Evolutionary conservation across 257 asterid species (phyloP), one percentile per base, ranked within the genome.

Genomic region (Apocynum venetum): DNA sequence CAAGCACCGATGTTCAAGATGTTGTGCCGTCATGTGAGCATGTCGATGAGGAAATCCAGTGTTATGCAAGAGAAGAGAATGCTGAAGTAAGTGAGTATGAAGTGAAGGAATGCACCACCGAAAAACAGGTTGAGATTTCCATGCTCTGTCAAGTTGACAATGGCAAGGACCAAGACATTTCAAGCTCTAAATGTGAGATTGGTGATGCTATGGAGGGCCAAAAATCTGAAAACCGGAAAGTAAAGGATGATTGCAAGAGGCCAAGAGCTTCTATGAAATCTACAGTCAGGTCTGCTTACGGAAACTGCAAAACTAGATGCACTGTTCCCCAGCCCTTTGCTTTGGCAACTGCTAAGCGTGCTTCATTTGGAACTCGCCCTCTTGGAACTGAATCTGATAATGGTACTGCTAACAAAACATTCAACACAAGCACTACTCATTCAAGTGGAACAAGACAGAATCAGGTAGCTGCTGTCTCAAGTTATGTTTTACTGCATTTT

Each of bases 241-340:
- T 65, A 64, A 66, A 82, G 19, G 79, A 77, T 83, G 81, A 85
- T 15, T 69, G 73, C 63, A 88, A 83, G 85, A 88, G 86, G 78
- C 72, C 72, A 75, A 80, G 78, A 65, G 80, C 75, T 60, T 72
- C 81, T 67, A 82, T 79, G 20, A 91, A 87, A 87, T 83, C 86
- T 40, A 80, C 82, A 57, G 68, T 76, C 69, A 88, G 71, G 82
- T 75, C 84, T 76, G 72, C 83, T 79, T 78, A 85, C 60, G 89
- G 90, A 76, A 89, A 83, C 86, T 85, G 87, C 80, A 91, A 88
- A 84, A 79, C 89, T 41, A 93, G 84, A 81, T 83, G 91, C 82
- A 93, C 97, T 9, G 89, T 93, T 69, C 97, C 97, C 1, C 96
- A 85, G 84, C 97, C 97, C 17, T 93, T 93, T 85, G 90, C 97